Evolutionary conservation across 345 rosid genomes (phyloP), one percentile per base, ranked within the genome.

Genomic region (Linum lewisii): DNA sequence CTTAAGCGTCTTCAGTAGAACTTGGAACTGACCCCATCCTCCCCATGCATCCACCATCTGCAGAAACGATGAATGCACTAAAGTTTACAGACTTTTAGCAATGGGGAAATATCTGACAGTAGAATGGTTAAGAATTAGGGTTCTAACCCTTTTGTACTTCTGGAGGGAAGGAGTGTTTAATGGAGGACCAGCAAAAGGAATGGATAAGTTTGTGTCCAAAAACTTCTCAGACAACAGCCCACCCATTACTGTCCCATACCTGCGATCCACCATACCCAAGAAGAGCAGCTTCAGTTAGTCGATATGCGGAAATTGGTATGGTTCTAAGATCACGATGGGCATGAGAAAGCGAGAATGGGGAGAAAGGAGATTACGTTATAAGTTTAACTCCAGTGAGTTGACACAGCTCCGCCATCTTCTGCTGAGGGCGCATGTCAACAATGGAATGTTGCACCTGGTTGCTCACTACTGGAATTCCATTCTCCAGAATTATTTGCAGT

Each of bases 41-140:
- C 98, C 98, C 98, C 96, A 88, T 18, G 95, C 90, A 81, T 91
- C 98, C 64, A 88, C 85, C 95, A 88, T 86, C 98, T 91, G 81
- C 56, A 21, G 1, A 21, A 54, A 18, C 59, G 24, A 16, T 21
- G 38, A 36, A 53, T n/a, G n/a, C n/a, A n/a, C n/a, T n/a, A n/a
- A n/a, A 53, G 47, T 21, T 34, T 56, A 34, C 53, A 7, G 16
- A 21, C 32, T 21, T 52, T 8, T 61, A 53, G 45, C 24, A 26
- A 24, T 57, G 50, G 21, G 25, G 18, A 37, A 21, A 36, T 15
- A 51, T 54, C 23, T 13, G 26, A 20, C 13, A 23, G 16, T 24
- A 54, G 57, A 13, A 24, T 14, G 14, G 44, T 29, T 57, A 15
- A 37, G 58, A 18, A 44, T 60, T 2, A 26, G 3, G 47, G 0